phyloP scores from a whole-genome alignment of 805 yeast species.

The Candida ulmi region DNA sequence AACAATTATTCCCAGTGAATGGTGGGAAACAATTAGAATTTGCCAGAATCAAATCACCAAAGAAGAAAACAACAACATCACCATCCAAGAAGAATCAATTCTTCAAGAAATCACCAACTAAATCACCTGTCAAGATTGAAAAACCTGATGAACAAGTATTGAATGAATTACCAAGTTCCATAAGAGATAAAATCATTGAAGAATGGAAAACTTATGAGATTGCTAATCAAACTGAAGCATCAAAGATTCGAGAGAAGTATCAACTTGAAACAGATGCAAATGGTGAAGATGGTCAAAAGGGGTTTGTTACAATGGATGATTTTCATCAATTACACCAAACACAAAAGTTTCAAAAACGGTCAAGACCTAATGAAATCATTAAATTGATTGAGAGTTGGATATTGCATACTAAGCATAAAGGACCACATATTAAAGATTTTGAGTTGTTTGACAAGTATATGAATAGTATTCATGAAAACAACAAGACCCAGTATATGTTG shows the following conservation, averaged over 20 bases:
- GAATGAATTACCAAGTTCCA: slow-evolving; percentile 19
- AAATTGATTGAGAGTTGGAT: slow-evolving; percentile 33
- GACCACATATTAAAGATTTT: slow-evolving; percentile 37
- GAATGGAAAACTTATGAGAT: slow-evolving; percentile 17
- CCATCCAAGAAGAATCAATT: slow-evolving; percentile 10
- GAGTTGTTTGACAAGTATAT: slow-evolving; percentile 30
- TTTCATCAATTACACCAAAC: slow-evolving; percentile 8
- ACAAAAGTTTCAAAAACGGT: slow-evolving; percentile 27
- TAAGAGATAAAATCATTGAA: slow-evolving; percentile 13
- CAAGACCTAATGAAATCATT: slow-evolving; percentile 30
- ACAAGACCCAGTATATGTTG: slow-evolving; percentile 15
- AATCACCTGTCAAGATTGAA: slow-evolving; percentile 2
- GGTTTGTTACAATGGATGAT: slow-evolving; percentile 8
- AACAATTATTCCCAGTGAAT: slow-evolving; percentile 15
- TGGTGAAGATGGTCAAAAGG: background rate
- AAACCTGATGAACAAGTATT: slow-evolving; percentile 17
- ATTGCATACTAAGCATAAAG: slow-evolving; percentile 23
- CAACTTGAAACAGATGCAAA: background rate
- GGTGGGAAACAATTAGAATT: slow-evolving; percentile 9
- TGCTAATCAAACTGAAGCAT: slow-evolving; percentile 8
- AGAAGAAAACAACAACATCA: slow-evolving; percentile 4
- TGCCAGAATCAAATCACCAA: slow-evolving; percentile 12
- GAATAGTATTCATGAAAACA: slow-evolving; percentile 21
- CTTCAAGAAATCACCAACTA: slow-evolving; percentile 7
- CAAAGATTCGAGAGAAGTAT: slow-evolving; percentile 8